These are phyloP conservation scores for Naganishia friedmannii DNA, from an alignment of 768 basidiomycete genomes.

Conservation along the genomic window DNA sequence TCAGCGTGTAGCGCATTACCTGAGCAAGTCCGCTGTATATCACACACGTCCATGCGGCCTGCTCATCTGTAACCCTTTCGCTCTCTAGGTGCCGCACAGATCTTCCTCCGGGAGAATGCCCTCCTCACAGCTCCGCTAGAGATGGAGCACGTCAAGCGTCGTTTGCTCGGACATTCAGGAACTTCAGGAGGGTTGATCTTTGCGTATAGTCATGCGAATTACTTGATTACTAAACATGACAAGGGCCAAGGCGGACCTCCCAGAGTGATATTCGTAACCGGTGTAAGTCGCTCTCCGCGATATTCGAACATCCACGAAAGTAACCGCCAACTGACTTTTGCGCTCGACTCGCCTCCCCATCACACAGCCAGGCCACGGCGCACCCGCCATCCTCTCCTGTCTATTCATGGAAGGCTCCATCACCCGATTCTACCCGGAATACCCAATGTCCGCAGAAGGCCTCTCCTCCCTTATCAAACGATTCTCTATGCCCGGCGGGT, in stretches of 20 bases:
- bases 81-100: constrained; percentile 62
- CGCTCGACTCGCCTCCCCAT: too few relatives aligned
- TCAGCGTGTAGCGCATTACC: constrained; percentile 45
- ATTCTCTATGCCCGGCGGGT: constrained; percentile 80
- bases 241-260: constrained; percentile 47
- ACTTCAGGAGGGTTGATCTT: constrained; percentile 71
- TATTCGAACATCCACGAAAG: constrained; percentile 24
- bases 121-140: constrained; percentile 62
- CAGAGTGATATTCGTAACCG: constrained; percentile 73
- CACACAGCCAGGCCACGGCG: constrained; percentile 65
- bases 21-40: neutral
- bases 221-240: constrained; percentile 53
- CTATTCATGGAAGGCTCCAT: constrained; percentile 76
- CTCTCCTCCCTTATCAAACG: constrained; percentile 63
- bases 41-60: neutral
- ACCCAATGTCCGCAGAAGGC: constrained; percentile 49
- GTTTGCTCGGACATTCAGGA: constrained; percentile 39
- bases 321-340: too few relatives aligned
- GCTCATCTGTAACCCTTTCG: neutral
- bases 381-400: constrained; percentile 79
- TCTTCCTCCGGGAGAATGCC: constrained; percentile 73
- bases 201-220: constrained; percentile 67
- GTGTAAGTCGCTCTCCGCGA: constrained; percentile 47
- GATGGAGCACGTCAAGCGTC: constrained; percentile 69
- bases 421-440: constrained; percentile 55